Percentiles rank a stretch among this genome's conserved stretches.
These are phyloP conservation scores for Senna siamea DNA, from an alignment of 306 rosid species.

Conservation along the genomic window DNA sequence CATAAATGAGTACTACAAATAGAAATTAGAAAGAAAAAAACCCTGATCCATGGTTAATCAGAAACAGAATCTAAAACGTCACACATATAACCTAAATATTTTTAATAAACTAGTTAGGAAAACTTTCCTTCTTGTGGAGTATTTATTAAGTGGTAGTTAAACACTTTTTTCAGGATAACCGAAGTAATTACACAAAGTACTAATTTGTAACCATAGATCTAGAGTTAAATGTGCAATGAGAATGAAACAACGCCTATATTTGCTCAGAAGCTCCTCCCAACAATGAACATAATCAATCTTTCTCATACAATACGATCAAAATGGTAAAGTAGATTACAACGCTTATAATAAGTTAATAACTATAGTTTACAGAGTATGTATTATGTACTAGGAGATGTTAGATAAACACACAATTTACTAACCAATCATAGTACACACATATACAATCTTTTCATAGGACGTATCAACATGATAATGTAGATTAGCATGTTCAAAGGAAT, in stretches of 20 bases:
- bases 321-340: neutral
- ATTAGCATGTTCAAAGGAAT: neutral
- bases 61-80: neutral
- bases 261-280: neutral
- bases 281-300: neutral
- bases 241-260: neutral
- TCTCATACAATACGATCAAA: neutral
- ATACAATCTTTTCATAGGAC: conserved; percentile 1
- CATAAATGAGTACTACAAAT: neutral
- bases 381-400: too few species aligned
- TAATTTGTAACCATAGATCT: neutral
- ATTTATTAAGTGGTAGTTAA: neutral
- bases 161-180: neutral
- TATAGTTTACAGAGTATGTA: neutral
- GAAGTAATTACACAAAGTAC: neutral
- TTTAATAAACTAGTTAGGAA: neutral
- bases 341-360: neutral
- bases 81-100: neutral
- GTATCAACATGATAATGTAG: conserved; percentile 18
- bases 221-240: neutral
- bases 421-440: neutral
- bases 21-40: neutral
- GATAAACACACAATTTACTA: conserved; percentile 5
- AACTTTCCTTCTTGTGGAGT: neutral
- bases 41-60: neutral